phyloP scores from a whole-genome alignment of 1,284 basidiomycete genomes.

The Cutaneotrichosporon sp. region DNA sequence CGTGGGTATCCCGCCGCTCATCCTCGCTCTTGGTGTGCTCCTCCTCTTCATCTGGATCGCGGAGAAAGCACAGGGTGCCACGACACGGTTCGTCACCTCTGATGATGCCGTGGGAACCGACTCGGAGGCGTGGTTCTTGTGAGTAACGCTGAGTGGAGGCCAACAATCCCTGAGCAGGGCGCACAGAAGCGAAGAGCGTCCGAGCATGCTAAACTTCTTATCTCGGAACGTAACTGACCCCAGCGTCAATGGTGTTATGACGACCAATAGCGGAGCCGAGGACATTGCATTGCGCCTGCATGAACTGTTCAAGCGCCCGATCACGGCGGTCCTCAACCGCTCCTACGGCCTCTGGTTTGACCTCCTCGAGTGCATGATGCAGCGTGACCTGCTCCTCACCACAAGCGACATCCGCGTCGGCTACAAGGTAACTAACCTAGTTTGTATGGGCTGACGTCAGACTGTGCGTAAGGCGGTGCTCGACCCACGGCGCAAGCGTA shows the following conservation, averaged over 20 bases:
- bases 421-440: slow-evolving; percentile 18
- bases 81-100: slow-evolving; percentile 11
- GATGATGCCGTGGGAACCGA: slow-evolving; percentile 12
- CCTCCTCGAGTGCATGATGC: slow-evolving; percentile 41
- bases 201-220: background rate
- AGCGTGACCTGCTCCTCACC: slow-evolving; percentile 37
- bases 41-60: slow-evolving; percentile 17
- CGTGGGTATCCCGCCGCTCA: slow-evolving; percentile 22
- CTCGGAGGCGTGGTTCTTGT: slow-evolving; percentile 37
- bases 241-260: slow-evolving; percentile 44
- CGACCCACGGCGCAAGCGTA: slow-evolving; percentile 27
- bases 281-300: slow-evolving; percentile 32
- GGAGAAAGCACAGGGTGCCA: slow-evolving; percentile 6
- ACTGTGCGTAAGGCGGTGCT: slow-evolving; percentile 21
- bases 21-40: background rate
- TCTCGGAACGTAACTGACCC: background rate
- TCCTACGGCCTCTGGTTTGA: slow-evolving; percentile 42
- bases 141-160: slow-evolving; percentile 16
- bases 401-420: slow-evolving; percentile 35
- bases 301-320: slow-evolving; percentile 31
- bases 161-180: background rate
- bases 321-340: slow-evolving; percentile 40
- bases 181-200: background rate
- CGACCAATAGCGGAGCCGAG: slow-evolving; percentile 29
- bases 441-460: slow-evolving; percentile 7